A percentile compares a stretch with the other conserved stretches of the same genome.
phyloP scores from a whole-genome alignment of 148 eudicot species.

The Camellia lanceoleosa region DNA sequence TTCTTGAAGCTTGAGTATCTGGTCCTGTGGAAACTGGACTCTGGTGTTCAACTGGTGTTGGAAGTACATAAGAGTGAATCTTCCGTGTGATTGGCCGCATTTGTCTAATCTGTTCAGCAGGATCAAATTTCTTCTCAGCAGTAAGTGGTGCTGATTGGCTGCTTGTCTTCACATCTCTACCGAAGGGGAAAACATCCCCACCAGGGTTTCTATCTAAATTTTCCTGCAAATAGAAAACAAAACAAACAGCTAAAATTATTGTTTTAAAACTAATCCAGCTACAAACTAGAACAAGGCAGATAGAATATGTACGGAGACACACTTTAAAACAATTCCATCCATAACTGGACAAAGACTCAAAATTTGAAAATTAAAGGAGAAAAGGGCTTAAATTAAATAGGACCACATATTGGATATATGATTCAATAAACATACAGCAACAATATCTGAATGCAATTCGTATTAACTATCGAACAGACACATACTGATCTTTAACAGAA shows the following conservation, averaged over 20 bases:
- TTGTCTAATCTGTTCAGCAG: conserved; percentile 55
- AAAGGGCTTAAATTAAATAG: neutral
- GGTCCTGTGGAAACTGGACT: conserved; percentile 29
- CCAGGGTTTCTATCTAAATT: conserved; percentile 25
- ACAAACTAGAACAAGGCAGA: neutral
- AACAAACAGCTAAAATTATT: neutral
- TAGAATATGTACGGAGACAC: neutral
- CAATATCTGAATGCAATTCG: neutral
- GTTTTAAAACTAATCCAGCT: neutral
- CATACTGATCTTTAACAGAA: neutral
- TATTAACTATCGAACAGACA: neutral
- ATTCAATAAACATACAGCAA: neutral
- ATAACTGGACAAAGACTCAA: neutral
- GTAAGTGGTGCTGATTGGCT: conserved; percentile 87
- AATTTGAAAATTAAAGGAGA: neutral
- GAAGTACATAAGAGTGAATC: conserved; percentile 57
- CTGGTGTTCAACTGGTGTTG: conserved; percentile 67
- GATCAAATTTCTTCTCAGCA: conserved; percentile 53
- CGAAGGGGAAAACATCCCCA: conserved; percentile 26
- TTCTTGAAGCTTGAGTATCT: conserved; percentile 32
- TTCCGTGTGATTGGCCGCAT: conserved; percentile 46
- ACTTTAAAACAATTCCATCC: neutral
- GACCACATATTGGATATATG: neutral
- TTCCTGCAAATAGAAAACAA: conserved; percentile 35
- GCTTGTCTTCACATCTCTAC: conserved; percentile 36